A percentile compares a stretch with the other conserved stretches of the same genome.
These are phyloP conservation scores for Vigna hirtella DNA, from an alignment of 306 rosid genomes.

Conservation along the genomic window DNA sequence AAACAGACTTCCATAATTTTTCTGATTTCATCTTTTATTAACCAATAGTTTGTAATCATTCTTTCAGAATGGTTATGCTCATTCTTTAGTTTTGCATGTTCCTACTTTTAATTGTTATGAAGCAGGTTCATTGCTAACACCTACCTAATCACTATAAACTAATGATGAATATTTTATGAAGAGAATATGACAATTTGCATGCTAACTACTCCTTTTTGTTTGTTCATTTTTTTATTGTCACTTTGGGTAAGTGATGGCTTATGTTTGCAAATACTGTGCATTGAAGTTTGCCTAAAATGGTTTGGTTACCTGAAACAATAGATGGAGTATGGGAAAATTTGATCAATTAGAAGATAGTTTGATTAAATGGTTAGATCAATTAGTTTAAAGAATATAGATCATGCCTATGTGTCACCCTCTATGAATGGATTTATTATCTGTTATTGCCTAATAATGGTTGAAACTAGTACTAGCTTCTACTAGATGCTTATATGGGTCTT, in stretches of 20 bases:
- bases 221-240: constrained; percentile 3
- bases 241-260: neutral
- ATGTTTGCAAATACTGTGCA: neutral
- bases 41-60: too few relatives aligned
- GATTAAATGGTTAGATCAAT: neutral
- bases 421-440: too few relatives aligned
- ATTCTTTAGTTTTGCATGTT: constrained; percentile 3
- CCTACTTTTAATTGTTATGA: neutral
- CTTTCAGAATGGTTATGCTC: too few relatives aligned
- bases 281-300: neutral
- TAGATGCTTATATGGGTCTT: constrained; percentile 12
- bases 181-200: neutral
- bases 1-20: too few relatives aligned
- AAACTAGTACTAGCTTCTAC: constrained; percentile 32
- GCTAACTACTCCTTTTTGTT: neutral
- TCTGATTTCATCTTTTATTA: too few relatives aligned
- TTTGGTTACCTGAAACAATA: neutral
- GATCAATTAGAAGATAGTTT: too few relatives aligned
- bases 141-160: too few relatives aligned
- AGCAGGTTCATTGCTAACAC: neutral
- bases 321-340: neutral
- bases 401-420: too few relatives aligned
- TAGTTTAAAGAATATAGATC: neutral
- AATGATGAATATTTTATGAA: neutral
- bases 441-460: neutral